Conservation (phyloP, 192 early-diverging fungal genomes). For the Phycomyces nitens region DNA sequence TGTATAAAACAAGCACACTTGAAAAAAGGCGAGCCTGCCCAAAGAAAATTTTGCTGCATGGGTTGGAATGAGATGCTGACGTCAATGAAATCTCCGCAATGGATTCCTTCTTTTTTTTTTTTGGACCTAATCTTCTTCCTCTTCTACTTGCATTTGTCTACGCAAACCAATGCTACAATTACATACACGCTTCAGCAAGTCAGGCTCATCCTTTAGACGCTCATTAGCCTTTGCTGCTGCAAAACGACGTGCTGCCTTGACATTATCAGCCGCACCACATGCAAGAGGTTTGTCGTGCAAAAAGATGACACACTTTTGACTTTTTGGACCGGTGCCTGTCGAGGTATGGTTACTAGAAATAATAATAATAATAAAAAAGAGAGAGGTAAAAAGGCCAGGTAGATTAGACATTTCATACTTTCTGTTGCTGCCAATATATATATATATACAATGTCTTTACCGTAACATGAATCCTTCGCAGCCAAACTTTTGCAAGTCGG, state of each 20-base stretch:
- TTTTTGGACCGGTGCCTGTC: conserved; percentile 8
- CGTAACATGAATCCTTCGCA: conserved; percentile 38
- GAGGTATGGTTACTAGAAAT: conserved; percentile 32
- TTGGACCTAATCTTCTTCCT: background rate
- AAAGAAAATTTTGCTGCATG: background rate
- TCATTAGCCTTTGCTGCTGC: conserved; percentile 34
- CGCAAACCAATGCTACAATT: conserved; percentile 25
- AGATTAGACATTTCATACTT: background rate
- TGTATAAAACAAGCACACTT: background rate
- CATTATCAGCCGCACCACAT: conserved; percentile 29
- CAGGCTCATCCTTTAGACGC: conserved; percentile 29
- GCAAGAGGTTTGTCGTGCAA: conserved; percentile 35
- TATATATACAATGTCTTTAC: conserved; percentile 17
- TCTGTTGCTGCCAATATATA: background rate
- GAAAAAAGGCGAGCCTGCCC: background rate
- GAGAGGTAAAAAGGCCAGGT: conserved; percentile 4
- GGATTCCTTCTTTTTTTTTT: background rate
- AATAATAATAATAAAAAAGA: background rate
- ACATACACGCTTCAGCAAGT: conserved; percentile 28
- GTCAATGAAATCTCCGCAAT: background rate
- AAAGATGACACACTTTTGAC: conserved; percentile 41
- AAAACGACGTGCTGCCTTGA: conserved; percentile 37
- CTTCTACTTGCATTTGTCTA: background rate
- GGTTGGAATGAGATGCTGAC: background rate
- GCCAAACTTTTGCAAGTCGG: conserved; percentile 37